Conservation (phyloP, 805 yeast species). For the Lipomyces starkeyi region DNA sequence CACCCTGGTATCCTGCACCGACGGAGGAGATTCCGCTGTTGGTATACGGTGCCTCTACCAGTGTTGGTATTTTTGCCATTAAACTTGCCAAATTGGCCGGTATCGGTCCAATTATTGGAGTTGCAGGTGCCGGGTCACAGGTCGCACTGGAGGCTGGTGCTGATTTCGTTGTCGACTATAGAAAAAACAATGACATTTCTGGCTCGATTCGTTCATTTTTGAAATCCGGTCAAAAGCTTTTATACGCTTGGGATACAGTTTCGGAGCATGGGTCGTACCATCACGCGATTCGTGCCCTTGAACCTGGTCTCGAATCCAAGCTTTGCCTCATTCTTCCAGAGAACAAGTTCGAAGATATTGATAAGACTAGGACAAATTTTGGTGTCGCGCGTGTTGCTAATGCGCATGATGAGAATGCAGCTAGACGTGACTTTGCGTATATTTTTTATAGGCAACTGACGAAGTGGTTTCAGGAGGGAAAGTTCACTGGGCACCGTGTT, state of each 20-base stretch:
- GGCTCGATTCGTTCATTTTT: conserved; percentile 7
- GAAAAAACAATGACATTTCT: conserved; percentile 8
- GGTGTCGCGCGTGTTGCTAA: conserved; percentile 6
- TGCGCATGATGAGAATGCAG: conserved; percentile 8
- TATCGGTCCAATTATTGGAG: conserved; percentile 26
- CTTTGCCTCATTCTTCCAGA: conserved; percentile 18
- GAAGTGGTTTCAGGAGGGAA: conserved; percentile 19
- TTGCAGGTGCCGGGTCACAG: conserved; percentile 21
- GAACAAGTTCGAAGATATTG: not conserved
- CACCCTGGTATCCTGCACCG: conserved; percentile 14
- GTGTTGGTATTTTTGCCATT: conserved; percentile 22
- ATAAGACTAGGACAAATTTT: not conserved
- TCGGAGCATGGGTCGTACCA: conserved; percentile 18
- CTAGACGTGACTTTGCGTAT: conserved; percentile 17
- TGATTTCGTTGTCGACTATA: conserved; percentile 23
- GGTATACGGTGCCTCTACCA: conserved; percentile 21
- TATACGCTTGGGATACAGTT: conserved; percentile 17
- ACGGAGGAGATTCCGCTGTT: conserved; percentile 15
- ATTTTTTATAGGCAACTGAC: conserved; percentile 7
- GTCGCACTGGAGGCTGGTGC: conserved; percentile 21
- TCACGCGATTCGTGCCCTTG: conserved; percentile 10
- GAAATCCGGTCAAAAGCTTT: conserved; percentile 16
- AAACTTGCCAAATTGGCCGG: conserved; percentile 26
- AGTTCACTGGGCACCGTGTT: conserved; percentile 19
- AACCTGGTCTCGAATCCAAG: conserved; percentile 4